Evolutionary conservation across 2,329 filamentous ascomycete species (phyloP), one percentile per base, ranked within the genome.

Genomic region (Trichoderma simmonsii): DNA sequence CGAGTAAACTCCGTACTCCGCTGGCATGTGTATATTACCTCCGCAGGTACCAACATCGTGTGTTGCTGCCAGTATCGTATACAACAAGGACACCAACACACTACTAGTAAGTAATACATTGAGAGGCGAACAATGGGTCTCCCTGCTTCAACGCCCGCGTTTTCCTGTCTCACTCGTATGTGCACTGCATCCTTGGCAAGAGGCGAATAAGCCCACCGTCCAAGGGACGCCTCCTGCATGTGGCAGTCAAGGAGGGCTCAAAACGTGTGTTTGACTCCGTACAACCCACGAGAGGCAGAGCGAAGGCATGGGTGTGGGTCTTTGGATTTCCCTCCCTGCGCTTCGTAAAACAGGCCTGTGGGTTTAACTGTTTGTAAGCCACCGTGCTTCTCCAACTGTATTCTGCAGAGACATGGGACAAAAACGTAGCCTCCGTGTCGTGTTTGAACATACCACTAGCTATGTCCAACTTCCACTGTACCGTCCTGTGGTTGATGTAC

Each of bases 271-370:
- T 60, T 51, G 65, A 60, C 56, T 60, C 56, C 36, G 36, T 69
- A 28, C 28, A 60, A 24, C 12, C 32, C 24, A 59, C 51, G 26
- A 65, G 28, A 65, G 12, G 7, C 62, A 34, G 60, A 71, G 48
- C 26, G 24, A 68, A 68, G 34, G 59, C 28, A 36, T 68, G 15
- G 32, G 56, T 56, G 63, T 71, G 70, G 70, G 63, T 36, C 62
- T 39, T 34, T 61, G 24, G 34, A 66, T 59, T 51, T 26, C 30
- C 36, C 36, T 60, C 54, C 54, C 65, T 43, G 56, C 21, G n/a
- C 26, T 21, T 43, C 65, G 34, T 30, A 18, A 30, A 60, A 30
- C 26, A 43, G 36, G 28, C 21, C 12, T 26, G 30, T 43, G 28
- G 67, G 34, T 70, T 70, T 39, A 6, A 30, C 14, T 36, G 48